phyloP scores from a whole-genome alignment of 2,329 filamentous ascomycete genomes.

The Curvularia spicifera region DNA sequence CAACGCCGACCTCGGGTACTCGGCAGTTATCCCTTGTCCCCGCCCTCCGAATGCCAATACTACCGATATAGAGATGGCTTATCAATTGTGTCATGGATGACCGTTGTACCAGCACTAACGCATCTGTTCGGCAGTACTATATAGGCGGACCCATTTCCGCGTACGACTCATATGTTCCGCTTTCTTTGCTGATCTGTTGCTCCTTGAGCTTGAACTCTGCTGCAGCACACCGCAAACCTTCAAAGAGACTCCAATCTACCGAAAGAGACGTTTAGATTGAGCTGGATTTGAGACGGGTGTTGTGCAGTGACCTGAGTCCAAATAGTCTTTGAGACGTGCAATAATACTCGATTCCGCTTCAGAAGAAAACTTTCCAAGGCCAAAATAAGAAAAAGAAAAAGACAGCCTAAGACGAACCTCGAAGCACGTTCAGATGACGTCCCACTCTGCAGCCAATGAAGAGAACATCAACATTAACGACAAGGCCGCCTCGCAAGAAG shows the following conservation, averaged over 20 bases:
- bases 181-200: neutral
- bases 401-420: neutral
- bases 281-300: neutral
- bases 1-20: constrained; percentile 31
- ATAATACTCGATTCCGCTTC: neutral
- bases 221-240: neutral
- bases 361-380: neutral
- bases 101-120: constrained; percentile 2
- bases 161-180: neutral
- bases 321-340: neutral
- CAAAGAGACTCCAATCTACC: neutral
- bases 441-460: constrained; percentile 19
- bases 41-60: constrained; percentile 20
- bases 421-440: constrained; percentile 16
- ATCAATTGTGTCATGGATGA: constrained; percentile 33
- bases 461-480: constrained; percentile 23
- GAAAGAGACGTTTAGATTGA: neutral
- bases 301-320: neutral
- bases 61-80: constrained; percentile 26
- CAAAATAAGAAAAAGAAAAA: neutral
- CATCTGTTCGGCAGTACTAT: constrained; percentile 1
- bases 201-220: neutral
- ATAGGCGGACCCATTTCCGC: constrained; percentile 6
- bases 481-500: constrained; percentile 24
- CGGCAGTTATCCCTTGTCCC: constrained; percentile 29